phyloP scores from a whole-genome alignment of 768 basidiomycete genomes.

The Mycena albidolilacea region DNA sequence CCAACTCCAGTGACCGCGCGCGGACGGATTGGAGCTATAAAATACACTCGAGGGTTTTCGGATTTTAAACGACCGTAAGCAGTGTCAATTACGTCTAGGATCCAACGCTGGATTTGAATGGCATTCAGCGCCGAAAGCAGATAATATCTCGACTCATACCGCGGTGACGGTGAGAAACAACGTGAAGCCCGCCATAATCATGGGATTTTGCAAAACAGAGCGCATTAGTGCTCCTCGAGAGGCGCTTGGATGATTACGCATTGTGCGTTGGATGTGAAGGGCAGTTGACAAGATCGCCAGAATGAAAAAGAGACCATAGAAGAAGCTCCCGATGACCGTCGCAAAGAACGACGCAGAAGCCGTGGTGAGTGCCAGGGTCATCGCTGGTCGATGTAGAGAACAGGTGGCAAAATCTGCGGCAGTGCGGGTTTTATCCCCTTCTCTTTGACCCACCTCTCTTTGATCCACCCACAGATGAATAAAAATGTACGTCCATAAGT shows the following conservation, averaged over 20 bases:
- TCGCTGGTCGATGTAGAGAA: background rate
- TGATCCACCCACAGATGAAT: too few relatives aligned
- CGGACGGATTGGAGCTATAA: background rate
- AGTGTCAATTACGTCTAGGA: background rate
- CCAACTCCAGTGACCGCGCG: background rate
- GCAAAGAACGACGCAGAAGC: background rate
- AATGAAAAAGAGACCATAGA: background rate
- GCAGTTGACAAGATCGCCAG: background rate
- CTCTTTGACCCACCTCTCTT: too few relatives aligned
- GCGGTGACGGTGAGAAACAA: background rate
- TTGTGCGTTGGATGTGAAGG: background rate
- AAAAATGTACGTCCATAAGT: too few relatives aligned
- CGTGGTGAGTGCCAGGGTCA: background rate
- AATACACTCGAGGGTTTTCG: background rate
- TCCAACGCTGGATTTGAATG: background rate
- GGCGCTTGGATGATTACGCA: background rate
- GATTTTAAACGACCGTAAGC: background rate
- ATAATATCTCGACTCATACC: background rate
- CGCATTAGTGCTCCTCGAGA: background rate
- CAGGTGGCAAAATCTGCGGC: background rate
- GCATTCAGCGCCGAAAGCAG: background rate
- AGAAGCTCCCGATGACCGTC: background rate
- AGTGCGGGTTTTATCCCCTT: background rate
- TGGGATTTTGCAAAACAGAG: background rate
- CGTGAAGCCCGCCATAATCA: background rate